Base-by-base conservation (phyloP, 1,139 yeast species). In the Saccharomyces hybrid region DNA sequence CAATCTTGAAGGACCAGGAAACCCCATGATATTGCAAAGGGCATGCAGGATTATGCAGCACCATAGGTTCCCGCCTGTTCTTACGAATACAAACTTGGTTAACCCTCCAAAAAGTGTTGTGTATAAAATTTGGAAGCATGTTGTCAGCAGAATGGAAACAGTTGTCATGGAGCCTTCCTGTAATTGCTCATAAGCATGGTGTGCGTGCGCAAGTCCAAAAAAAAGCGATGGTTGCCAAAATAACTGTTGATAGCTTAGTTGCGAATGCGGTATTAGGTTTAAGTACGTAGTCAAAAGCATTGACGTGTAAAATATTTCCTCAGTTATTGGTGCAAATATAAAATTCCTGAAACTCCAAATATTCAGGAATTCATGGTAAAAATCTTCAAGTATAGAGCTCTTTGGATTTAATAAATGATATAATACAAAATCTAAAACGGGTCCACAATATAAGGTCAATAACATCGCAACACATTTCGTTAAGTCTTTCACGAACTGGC, bases 121-220 rank as follows among this genome's bases (percentile, higher is more conserved):
- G 68, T 88, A 91, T 0, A 68, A 52, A 50, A 85, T 71, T 65
- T 93, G 99, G 58, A 85, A 77, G 0, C 70, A 42, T 1, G 82
- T 74, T 9, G 73, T 69, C 14, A 78, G 49, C 0, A 78, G 47
- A 5, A 82, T 76, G n/a, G 70, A 64, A 0, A 61, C 49, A 2
- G 71, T 5, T 0, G 74, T 50, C 29, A 57, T 58, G 55, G 55
- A 66, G 5, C 66, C 73, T 29, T 59, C 68, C 7, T 68, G 63
- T 57, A 74, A 75, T 53, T 81, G 64, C 56, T 83, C 88, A 60
- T 76, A 77, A 1, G 84, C 95, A 69, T 93, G 98, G 67, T 93
- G 96, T 20, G 87, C 56, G 70, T 93, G 99, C 0, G 98, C 97
- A n/a, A 88, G 65, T 1, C 96, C 96, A 73, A 93, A 93, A 59